Conservation (phyloP, 257 asterid genomes). For the Salvia splendens region DNA sequence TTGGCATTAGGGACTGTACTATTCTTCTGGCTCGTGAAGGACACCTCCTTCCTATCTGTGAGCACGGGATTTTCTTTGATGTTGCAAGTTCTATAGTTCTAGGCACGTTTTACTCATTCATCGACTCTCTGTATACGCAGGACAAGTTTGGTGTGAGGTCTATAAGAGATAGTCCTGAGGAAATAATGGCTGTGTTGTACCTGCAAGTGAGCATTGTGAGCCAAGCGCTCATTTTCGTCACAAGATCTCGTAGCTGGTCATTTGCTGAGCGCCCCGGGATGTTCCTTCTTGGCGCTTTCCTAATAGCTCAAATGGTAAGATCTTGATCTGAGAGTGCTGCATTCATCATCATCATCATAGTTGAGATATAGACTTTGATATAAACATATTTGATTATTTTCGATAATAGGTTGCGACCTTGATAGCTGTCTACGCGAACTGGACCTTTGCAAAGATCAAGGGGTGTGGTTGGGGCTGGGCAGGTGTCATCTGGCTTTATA, state of each 20-base stretch:
- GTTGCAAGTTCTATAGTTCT: background rate
- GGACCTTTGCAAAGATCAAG: constrained; percentile 76
- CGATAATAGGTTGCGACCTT: constrained; percentile 67
- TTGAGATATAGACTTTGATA: background rate
- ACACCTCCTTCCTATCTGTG: constrained; percentile 76
- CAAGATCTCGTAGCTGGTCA: constrained; percentile 96
- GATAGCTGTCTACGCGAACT: constrained; percentile 84
- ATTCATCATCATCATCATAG: background rate
- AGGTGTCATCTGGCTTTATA: constrained; percentile 85
- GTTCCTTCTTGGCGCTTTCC: constrained; percentile 62
- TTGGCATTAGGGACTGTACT: constrained; percentile 77
- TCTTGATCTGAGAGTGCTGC: constrained; percentile 4
- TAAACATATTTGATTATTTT: too few relatives aligned
- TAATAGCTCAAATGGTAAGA: constrained; percentile 82
- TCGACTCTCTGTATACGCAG: constrained; percentile 32
- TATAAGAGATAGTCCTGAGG: constrained; percentile 48
- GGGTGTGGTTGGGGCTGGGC: constrained; percentile 99
- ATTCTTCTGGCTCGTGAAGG: constrained; percentile 71
- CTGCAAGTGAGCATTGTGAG: constrained; percentile 93
- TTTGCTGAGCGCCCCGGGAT: constrained; percentile 84
- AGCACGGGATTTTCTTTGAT: constrained; percentile 8
- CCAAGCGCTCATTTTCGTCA: constrained; percentile 87
- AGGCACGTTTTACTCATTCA: background rate
- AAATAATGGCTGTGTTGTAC: constrained; percentile 82
- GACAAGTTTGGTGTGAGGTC: constrained; percentile 66